Evolutionary conservation across 768 basidiomycete genomes (phyloP).

Genomic region (Fistulinella prunicolor): DNA sequence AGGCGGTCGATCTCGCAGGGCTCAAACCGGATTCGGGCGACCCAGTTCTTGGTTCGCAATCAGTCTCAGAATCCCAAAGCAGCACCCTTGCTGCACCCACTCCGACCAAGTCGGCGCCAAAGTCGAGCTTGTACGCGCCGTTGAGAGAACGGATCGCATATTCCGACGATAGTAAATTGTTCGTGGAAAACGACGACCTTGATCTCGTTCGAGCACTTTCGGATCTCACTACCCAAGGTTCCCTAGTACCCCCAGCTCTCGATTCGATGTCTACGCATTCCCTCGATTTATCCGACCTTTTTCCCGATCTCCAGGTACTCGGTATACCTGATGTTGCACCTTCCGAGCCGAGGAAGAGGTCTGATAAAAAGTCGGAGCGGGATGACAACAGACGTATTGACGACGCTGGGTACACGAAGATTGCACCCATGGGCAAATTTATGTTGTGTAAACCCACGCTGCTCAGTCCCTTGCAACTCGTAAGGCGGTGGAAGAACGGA

Average conservation of each 20-base stretch:
- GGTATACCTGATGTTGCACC: slow-evolving; percentile 47
- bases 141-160: slow-evolving; percentile 57
- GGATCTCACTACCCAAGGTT: slow-evolving; percentile 34
- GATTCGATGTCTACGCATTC: slow-evolving; percentile 30
- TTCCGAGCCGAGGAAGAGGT: slow-evolving; percentile 45
- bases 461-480: slow-evolving; percentile 79
- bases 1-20: slow-evolving; percentile 29
- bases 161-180: slow-evolving; percentile 42
- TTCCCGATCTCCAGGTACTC: slow-evolving; percentile 77
- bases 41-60: slow-evolving; percentile 46
- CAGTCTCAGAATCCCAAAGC: slow-evolving; percentile 38
- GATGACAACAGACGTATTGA: slow-evolving; percentile 76
- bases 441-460: slow-evolving; percentile 84
- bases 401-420: slow-evolving; percentile 71
- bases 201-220: slow-evolving; percentile 51
- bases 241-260: slow-evolving; percentile 7
- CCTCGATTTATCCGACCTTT: slow-evolving; percentile 62
- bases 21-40: slow-evolving; percentile 57
- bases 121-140: slow-evolving; percentile 49
- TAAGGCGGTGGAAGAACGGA: slow-evolving; percentile 66
- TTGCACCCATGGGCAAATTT: slow-evolving; percentile 72
- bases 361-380: slow-evolving; percentile 53
- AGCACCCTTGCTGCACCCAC: slow-evolving; percentile 9
- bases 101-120: slow-evolving; percentile 39
- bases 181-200: slow-evolving; percentile 52